Evolutionary conservation across 2,329 filamentous ascomycete species (phyloP), one percentile per base, ranked within the genome.

Genomic region (Arthrobotrys pseudoclavata): DNA sequence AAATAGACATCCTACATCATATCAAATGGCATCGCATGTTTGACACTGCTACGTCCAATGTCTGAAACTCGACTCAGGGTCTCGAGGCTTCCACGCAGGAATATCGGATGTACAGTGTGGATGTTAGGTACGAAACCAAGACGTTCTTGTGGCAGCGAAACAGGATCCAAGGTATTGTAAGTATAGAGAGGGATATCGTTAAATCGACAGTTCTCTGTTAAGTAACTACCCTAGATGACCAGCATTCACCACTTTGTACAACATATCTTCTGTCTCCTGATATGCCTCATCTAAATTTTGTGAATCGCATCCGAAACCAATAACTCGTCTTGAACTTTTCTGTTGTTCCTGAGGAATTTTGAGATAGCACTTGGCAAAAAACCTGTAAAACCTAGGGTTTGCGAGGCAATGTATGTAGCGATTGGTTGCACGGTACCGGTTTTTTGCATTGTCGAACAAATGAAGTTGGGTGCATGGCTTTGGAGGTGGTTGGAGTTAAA

Each of bases 251-350:
- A 37, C 22, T 45, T 29, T 34, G 57, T 62, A 29, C 57, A 29
- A 62, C 57, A 3, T 45, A 18, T 20, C 22, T 24, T 4, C 24
- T 26, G 42, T 20, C 42, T 12, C n/a, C n/a, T 45, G 42, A 20
- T 45, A 48, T 4, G 2, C 12, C 18, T n/a, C 22, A 20, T 63
- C 29, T 22, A 52, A 4, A n/a, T 15, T 40, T n/a, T 42, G 15
- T 52, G n/a, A 40, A 52, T 53, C 34, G 15, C 18, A 29, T 18
- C 34, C 60, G 68, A 63, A 70, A 63, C 68, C 31, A 63, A n/a
- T 12, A 68, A 45, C 48, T 9, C 31, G 6, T 42, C 12, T 53
- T 1, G 50, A 31, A 6, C 15, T 7, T 7, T n/a, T n/a, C 15
- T 42, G 7, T 26, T 42, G 57, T 42, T n/a, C 22, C 22, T 26